Conservation (phyloP, 164 flowering plant genomes). For the Kingdonia uniflora region DNA sequence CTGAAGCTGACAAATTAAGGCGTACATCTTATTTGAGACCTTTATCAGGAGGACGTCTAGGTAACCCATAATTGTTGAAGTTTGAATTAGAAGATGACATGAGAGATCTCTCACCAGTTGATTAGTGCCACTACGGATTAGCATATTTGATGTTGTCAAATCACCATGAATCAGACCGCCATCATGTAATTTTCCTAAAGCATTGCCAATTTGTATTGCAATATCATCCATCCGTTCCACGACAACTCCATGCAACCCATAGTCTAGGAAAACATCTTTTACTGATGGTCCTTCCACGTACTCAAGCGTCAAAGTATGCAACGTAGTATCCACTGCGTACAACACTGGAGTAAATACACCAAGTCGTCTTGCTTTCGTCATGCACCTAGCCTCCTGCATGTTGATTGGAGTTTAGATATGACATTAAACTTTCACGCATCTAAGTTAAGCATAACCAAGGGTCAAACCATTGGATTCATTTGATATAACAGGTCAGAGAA, state of each 20-base stretch:
- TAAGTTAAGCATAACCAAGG: too few relatives aligned
- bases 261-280: constrained; percentile 76
- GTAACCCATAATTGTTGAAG: too few relatives aligned
- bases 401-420: too few relatives aligned
- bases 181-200: constrained; percentile 86
- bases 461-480: too few relatives aligned
- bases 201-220: constrained; percentile 73
- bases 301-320: constrained; percentile 70
- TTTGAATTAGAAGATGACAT: too few relatives aligned
- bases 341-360: constrained; percentile 78
- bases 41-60: too few relatives aligned
- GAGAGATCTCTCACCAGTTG: constrained; percentile 48
- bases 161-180: constrained; percentile 97
- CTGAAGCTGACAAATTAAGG: too few relatives aligned
- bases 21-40: too few relatives aligned
- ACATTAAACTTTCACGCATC: too few relatives aligned
- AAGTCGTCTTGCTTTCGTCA: constrained; percentile 86
- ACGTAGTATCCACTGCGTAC: constrained; percentile 56
- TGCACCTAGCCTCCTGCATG: constrained; percentile 67
- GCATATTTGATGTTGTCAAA: constrained; percentile 94
- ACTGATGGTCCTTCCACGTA: constrained; percentile 77
- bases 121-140: constrained; percentile 47
- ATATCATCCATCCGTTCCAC: constrained; percentile 60
- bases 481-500: too few relatives aligned
- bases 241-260: constrained; percentile 49